phyloP scores from a whole-genome alignment of 2,329 filamentous ascomycete genomes.

The Scortechinia acanthostroma region DNA sequence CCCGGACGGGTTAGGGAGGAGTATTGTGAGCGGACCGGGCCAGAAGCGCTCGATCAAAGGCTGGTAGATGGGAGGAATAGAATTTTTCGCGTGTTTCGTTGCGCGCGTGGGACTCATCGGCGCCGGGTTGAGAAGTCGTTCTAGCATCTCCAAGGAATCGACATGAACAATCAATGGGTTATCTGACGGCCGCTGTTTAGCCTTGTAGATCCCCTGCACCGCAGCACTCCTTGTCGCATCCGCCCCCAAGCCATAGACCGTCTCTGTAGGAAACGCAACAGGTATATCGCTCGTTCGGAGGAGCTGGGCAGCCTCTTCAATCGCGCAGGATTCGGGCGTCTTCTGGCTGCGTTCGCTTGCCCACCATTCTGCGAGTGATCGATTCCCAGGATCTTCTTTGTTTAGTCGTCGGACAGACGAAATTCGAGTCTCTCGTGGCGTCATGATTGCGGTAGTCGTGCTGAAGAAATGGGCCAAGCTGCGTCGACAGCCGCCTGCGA shows the following conservation, averaged over 20 bases:
- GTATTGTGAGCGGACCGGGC: conserved; percentile 58
- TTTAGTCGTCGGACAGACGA: conserved; percentile 25
- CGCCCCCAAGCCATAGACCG: conserved; percentile 59
- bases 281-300: conserved; percentile 42
- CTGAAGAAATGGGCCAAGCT: background rate
- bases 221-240: conserved; percentile 54
- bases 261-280: conserved; percentile 62
- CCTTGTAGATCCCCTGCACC: conserved; percentile 54
- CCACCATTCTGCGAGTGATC: conserved; percentile 27
- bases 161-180: conserved; percentile 62
- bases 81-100: conserved; percentile 12
- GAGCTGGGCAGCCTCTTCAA: conserved; percentile 40
- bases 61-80: conserved; percentile 49
- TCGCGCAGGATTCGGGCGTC: conserved; percentile 33
- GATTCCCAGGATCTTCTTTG: conserved; percentile 15
- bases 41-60: conserved; percentile 51
- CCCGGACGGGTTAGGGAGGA: conserved; percentile 45
- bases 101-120: conserved; percentile 7
- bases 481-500: too few relatives aligned
- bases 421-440: conserved; percentile 16
- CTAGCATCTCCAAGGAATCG: conserved; percentile 44
- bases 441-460: background rate
- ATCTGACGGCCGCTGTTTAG: conserved; percentile 55
- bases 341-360: conserved; percentile 18
- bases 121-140: conserved; percentile 32